These are phyloP conservation scores for Setaria viridis DNA, from an alignment of 202 grass and related monocot genomes.

Conservation along the genomic window DNA sequence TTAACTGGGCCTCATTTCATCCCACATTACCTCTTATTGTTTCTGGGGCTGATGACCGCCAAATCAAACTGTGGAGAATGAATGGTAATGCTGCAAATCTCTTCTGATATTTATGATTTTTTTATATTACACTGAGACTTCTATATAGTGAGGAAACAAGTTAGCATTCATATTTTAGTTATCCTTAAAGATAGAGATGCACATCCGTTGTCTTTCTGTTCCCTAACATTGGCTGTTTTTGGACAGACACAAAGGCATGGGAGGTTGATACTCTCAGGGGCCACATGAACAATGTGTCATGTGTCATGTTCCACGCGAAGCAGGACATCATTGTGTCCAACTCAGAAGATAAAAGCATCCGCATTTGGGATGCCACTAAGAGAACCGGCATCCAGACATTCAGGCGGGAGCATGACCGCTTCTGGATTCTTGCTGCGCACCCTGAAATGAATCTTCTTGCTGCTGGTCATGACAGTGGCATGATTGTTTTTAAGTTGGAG, in stretches of 20 bases:
- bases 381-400: conserved; percentile 85
- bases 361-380: conserved; percentile 92
- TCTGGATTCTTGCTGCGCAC: conserved; percentile 91
- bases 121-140: too few species aligned
- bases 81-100: conserved; percentile 60
- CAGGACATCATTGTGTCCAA: conserved; percentile 95
- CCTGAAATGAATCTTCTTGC: conserved; percentile 95
- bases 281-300: conserved; percentile 95
- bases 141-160: too few species aligned
- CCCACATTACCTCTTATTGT: conserved; percentile 80
- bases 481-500: conserved; percentile 94
- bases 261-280: conserved; percentile 92
- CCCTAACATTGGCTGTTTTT: conserved; percentile 20
- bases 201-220: conserved; percentile 23
- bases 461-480: conserved; percentile 92
- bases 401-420: conserved; percentile 84
- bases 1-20: conserved; percentile 94
- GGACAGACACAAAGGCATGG: conserved; percentile 90
- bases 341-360: conserved; percentile 97
- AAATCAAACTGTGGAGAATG: conserved; percentile 94
- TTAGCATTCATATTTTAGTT: too few species aligned
- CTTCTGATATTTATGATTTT: conserved; percentile 5
- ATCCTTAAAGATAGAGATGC: background rate
- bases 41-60: conserved; percentile 87
- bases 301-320: conserved; percentile 91